These are phyloP conservation scores for Cordyceps javanica DNA, from an alignment of 2,329 filamentous ascomycete genomes.

Conservation along the genomic window DNA sequence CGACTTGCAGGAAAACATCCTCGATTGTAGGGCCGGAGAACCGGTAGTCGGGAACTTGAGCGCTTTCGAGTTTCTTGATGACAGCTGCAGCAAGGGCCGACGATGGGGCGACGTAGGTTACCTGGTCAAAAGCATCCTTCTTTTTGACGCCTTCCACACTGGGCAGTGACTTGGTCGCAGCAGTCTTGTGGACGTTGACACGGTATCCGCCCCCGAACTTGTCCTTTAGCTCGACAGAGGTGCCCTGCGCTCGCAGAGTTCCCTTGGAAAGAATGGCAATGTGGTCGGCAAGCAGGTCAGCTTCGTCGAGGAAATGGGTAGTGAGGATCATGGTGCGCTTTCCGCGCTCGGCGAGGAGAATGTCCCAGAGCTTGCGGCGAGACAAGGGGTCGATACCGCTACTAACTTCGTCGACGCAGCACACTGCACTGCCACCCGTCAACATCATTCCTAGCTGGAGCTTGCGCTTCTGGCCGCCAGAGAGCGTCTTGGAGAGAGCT, in stretches of 20 bases:
- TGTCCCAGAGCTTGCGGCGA: conserved; percentile 89
- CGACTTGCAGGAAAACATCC: conserved; percentile 82
- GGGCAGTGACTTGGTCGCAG: conserved; percentile 39
- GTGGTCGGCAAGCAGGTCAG: conserved; percentile 80
- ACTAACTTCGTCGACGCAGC: conserved; percentile 87
- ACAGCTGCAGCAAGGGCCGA: conserved; percentile 66
- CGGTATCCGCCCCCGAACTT: conserved; percentile 77
- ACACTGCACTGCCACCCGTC: conserved; percentile 79
- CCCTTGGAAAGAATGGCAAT: conserved; percentile 86
- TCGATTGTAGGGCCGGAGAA: conserved; percentile 87
- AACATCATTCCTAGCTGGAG: conserved; percentile 93
- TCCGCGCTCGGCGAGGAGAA: conserved; percentile 77
- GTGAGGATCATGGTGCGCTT: conserved; percentile 78
- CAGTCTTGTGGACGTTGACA: conserved; percentile 63
- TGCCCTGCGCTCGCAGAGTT: conserved; percentile 72
- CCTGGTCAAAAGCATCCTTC: conserved; percentile 61
- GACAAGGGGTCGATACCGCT: conserved; percentile 83
- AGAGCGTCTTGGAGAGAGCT: conserved; percentile 69
- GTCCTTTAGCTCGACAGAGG: conserved; percentile 80
- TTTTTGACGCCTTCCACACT: conserved; percentile 51
- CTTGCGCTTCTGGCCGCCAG: conserved; percentile 88
- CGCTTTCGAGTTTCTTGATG: conserved; percentile 61
- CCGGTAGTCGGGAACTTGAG: conserved; percentile 68
- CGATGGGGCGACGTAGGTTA: conserved; percentile 64
- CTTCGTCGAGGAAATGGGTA: conserved; percentile 91